These are phyloP conservation scores for Heimioporus sp. DNA, from an alignment of 768 basidiomycete genomes.

Conservation along the genomic window DNA sequence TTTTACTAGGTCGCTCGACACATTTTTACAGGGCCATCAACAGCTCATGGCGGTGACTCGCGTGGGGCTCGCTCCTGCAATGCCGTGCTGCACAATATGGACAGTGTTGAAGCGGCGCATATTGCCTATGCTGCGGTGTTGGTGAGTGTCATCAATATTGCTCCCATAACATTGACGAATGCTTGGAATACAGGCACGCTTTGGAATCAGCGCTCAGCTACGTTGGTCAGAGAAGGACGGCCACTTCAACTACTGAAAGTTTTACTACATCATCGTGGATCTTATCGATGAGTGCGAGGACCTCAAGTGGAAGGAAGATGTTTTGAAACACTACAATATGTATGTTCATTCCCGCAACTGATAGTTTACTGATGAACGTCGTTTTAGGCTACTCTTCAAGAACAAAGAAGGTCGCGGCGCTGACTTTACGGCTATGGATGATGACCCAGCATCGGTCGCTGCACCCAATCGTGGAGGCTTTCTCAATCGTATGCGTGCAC, in stretches of 20 bases:
- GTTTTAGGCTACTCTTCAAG: too few relatives aligned
- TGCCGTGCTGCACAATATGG: background rate
- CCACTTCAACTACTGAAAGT: constrained; percentile 2
- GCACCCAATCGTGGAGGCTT: too few relatives aligned
- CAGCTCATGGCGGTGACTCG: background rate
- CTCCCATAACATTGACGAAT: too few relatives aligned
- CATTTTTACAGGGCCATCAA: constrained; percentile 9
- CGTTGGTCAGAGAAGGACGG: constrained; percentile 7
- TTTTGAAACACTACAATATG: background rate
- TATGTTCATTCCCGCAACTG: background rate
- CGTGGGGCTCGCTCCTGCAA: background rate
- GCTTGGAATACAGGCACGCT: constrained; percentile 4
- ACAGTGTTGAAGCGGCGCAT: background rate
- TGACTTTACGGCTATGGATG: too few relatives aligned
- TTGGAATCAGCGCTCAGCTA: constrained; percentile 2
- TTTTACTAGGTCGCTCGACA: constrained; percentile 2
- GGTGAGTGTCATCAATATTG: background rate
- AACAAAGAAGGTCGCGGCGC: too few relatives aligned
- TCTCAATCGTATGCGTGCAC: too few relatives aligned
- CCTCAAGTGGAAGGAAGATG: background rate
- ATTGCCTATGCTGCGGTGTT: background rate
- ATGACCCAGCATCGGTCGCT: too few relatives aligned
- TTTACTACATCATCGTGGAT: background rate
- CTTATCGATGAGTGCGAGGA: background rate
- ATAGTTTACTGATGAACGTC: too few relatives aligned